Conservation (phyloP, 2,329 filamentous ascomycete genomes). For the Reticulascus tulasneorum region DNA sequence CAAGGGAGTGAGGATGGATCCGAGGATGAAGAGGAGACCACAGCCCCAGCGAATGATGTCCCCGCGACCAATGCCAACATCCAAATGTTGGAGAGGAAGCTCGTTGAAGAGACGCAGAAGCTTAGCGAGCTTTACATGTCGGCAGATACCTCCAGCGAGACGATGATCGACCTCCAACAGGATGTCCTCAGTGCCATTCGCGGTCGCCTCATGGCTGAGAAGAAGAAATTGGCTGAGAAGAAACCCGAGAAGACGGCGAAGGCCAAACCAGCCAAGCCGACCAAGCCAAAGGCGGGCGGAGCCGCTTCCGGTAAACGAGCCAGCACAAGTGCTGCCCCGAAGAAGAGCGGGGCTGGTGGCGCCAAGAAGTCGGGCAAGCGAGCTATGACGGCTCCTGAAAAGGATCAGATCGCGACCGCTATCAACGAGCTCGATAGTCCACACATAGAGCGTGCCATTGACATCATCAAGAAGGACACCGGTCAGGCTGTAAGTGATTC, state of each 20-base stretch:
- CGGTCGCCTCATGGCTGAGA: constrained; percentile 70
- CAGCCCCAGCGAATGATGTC: constrained; percentile 52
- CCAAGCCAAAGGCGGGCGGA: constrained; percentile 45
- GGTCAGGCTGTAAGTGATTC: constrained; percentile 63
- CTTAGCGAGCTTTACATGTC: constrained; percentile 49
- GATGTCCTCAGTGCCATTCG: constrained; percentile 63
- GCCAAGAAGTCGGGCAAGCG: constrained; percentile 45
- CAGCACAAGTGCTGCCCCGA: constrained; percentile 27
- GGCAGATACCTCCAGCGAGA: constrained; percentile 46
- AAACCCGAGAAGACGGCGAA: constrained; percentile 57
- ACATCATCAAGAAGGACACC: constrained; percentile 85
- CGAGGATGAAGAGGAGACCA: constrained; percentile 67
- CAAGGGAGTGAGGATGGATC: constrained; percentile 67
- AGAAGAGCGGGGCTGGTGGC: constrained; percentile 39
- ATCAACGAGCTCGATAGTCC: constrained; percentile 75
- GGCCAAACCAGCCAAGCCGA: constrained; percentile 45
- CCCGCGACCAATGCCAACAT: constrained; percentile 33
- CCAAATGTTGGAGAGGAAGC: constrained; percentile 47
- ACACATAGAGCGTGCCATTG: constrained; percentile 76
- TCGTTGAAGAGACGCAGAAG: constrained; percentile 55
- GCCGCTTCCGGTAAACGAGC: constrained; percentile 37
- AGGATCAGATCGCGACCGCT: constrained; percentile 83
- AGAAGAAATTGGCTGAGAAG: constrained; percentile 53
- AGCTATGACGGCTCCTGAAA: constrained; percentile 74
- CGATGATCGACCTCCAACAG: constrained; percentile 53